Evolutionary conservation across 768 basidiomycete genomes (phyloP), one percentile per base, ranked within the genome.

Genomic region (Naematelia aurantialba): DNA sequence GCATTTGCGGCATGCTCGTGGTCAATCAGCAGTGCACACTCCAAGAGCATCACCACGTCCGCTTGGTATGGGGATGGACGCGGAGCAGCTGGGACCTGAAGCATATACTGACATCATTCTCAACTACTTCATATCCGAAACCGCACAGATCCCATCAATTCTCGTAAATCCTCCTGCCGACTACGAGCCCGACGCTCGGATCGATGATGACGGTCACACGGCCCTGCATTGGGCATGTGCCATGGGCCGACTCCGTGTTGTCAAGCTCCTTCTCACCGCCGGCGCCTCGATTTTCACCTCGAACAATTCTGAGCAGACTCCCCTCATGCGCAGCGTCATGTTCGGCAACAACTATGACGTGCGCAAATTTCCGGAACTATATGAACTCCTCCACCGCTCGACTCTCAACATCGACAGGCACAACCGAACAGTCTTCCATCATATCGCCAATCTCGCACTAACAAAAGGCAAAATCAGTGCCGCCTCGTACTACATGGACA

Each of bases 311-410:
- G 96, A 96, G 2, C 96, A 98, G 78, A 98, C 96, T 13, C 88
- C 94, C 1, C 80, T 99, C 45, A 99, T 99, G 96, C 89, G 96
- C 14, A 88, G 87, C 70, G 96, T 99, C 68, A 98, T 98, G 94
- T 99, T 98, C 77, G 90, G 91, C 51, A 99, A 99, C 78, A 99
- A 98, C 76, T 99, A 99, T 75, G 96, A 99, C 77, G 89, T 98
- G 48, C 89, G 96, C 66, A 99, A 99, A 77, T 99, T 99, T 69
- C 91, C 92, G 1, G 94, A 98, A 76, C 81, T 99, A 17, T 97
- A 96, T 78, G 93, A 98, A 74, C 84, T 99, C 13, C 79, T 99
- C 31, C 96, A 98, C 71, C 88, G 91, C n/a, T 94, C 93, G 17
- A 97, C 94, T 0, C 87, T 98, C 69, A 97, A 99, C 76, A 98